Evolutionary conservation across 1,284 basidiomycete species (phyloP).

Genomic region (Cutaneotrichosporon daszewskae): DNA sequence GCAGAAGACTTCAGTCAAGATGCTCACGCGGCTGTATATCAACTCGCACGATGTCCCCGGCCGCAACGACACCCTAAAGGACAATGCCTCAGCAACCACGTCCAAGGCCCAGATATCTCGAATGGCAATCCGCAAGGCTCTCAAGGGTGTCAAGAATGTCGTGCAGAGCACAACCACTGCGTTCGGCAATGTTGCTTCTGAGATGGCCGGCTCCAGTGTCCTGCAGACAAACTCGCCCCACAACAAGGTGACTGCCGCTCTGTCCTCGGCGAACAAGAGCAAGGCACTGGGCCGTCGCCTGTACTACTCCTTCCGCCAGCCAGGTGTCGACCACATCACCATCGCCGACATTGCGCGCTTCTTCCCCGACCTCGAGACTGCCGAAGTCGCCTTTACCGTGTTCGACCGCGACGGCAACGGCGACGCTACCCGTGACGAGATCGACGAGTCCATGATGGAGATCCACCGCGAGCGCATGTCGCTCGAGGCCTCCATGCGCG

Average conservation of each 20-base stretch:
- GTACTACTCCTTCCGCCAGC: conserved; percentile 77
- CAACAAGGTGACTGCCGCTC: conserved; percentile 71
- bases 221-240: conserved; percentile 80
- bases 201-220: conserved; percentile 59
- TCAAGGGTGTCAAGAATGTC: conserved; percentile 64
- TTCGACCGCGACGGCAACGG: conserved; percentile 84
- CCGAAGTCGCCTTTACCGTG: conserved; percentile 61
- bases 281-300: conserved; percentile 74
- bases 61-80: conserved; percentile 60
- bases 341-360: conserved; percentile 67
- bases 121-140: conserved; percentile 63
- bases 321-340: conserved; percentile 57
- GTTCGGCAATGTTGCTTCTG: conserved; percentile 60
- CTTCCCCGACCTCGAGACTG: conserved; percentile 65
- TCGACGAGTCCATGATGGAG: conserved; percentile 71
- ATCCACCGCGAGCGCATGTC: conserved; percentile 79
- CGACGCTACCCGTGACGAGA: conserved; percentile 66
- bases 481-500: conserved; percentile 80
- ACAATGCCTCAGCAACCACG: conserved; percentile 46
- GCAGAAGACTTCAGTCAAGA: conserved; percentile 72
- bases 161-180: conserved; percentile 78
- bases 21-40: conserved; percentile 70
- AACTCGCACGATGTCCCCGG: conserved; percentile 68
- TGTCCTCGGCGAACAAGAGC: conserved; percentile 75
- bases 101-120: no score